Evolutionary conservation across 495 filamentous ascomycete genomes (phyloP), one percentile per base, ranked within the genome.

Genomic region (Choiromyces venosus): DNA sequence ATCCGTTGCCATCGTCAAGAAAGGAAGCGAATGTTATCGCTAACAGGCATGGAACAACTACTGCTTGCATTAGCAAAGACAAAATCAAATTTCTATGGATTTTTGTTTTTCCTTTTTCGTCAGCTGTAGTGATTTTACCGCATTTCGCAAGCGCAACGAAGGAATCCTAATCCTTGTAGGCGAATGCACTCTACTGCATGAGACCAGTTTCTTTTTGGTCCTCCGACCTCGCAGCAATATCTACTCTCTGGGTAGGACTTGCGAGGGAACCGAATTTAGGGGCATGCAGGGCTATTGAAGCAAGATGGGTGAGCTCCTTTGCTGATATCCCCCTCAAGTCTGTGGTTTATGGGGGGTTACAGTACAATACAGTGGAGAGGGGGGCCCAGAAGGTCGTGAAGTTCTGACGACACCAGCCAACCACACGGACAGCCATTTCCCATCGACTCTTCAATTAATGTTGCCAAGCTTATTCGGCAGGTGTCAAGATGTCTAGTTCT

Each of bases 241-340:
- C 67, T 33, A 61, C 25, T 14, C 25, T 61, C 25, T 18, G 0
- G 0, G 21, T 1, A 76, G 52, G 40, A 70, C 66, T 73, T 77
- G 75, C 70, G 70, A 73, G 69, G 73, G 33, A 75, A 71, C 46
- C 52, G 68, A 68, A 75, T 67, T 29, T 69, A 66, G 66, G 66
- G 68, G 37, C 42, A 77, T 70, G 73, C 73, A 76, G 65, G 75
- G 52, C 39, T 25, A 56, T 65, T 25, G 46, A 66, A 69, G 68
- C 72, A 52, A 65, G 56, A 40, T 67, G 39, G 66, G n/a, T 37
- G 35, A 37, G 37, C 25, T 14, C 21, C 25, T 38, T 56, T 74
- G 35, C 56, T 40, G 36, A 65, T 74, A 65, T 44, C 73, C 37
- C 67, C 64, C 21, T 6, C 25, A 33, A 3, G 25, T 9, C 25